phyloP scores from a whole-genome alignment of 192 early-diverging fungal genomes.

The Phycomyces blakesleeanus region DNA sequence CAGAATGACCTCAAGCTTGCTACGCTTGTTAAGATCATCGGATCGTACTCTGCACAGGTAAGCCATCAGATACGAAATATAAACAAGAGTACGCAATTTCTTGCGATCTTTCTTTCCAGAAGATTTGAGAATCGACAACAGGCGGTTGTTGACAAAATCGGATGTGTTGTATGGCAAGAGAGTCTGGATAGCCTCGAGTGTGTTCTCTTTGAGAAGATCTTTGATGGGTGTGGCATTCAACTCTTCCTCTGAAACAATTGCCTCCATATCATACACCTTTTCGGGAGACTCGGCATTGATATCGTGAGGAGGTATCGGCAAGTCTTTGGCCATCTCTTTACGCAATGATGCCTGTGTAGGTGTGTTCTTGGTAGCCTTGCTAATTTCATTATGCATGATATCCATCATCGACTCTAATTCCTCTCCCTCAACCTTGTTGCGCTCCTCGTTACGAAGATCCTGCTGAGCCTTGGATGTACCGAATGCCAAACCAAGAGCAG shows the following conservation, averaged over 20 bases:
- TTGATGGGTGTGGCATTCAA: conserved; percentile 62
- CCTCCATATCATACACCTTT: conserved; percentile 79
- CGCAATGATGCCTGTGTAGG: conserved; percentile 56
- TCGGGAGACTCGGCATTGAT: conserved; percentile 56
- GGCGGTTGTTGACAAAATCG: conserved; percentile 39
- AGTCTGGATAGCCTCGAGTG: conserved; percentile 31
- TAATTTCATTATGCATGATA: conserved; percentile 68
- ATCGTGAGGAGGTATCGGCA: conserved; percentile 80
- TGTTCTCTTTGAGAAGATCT: conserved; percentile 45
- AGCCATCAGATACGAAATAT: conserved; percentile 74
- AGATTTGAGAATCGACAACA: conserved; percentile 33
- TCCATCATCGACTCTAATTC: conserved; percentile 58
- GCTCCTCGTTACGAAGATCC: conserved; percentile 74
- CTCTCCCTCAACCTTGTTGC: conserved; percentile 81
- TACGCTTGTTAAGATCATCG: conserved; percentile 40
- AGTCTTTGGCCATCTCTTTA: conserved; percentile 45
- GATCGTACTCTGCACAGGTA: conserved; percentile 43
- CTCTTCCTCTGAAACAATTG: conserved; percentile 63
- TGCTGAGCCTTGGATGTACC: conserved; percentile 89
- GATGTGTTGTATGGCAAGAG: conserved; percentile 42
- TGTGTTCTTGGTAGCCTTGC: conserved; percentile 56
- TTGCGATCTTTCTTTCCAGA: conserved; percentile 50
- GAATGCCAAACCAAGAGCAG: conserved; percentile 84
- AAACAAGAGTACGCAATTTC: conserved; percentile 60
- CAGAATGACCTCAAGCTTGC: conserved; percentile 47